Base-by-base conservation (phyloP, 2,329 filamentous ascomycete genomes). In the Cercospora zeae-maydis region DNA sequence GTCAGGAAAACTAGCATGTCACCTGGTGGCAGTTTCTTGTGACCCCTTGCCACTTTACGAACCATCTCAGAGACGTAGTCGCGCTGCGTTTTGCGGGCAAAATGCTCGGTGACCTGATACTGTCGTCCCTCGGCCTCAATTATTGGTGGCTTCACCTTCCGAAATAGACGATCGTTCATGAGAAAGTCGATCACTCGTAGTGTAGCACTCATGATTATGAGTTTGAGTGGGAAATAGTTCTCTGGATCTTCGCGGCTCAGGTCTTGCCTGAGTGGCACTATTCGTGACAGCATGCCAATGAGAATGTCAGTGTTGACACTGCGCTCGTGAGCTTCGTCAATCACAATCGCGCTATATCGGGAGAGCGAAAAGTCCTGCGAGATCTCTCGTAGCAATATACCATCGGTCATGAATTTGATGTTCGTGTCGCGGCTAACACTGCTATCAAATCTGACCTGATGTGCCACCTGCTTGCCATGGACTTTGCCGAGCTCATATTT, bases 341-440 rank as follows among this genome's bases (percentile, higher is more conserved):
- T 93, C 54, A 99, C 86, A 58, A 99, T 90, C 13, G 90, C 90
- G 0, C 93, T 97, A 76, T 99, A 99, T 70, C 96, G 96, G 55
- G 84, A 86, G 49, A 99, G 79, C 0, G 91, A 84, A 72, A 98
- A 92, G 74, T 99, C 95, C 67, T 95, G 88, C 0, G 91, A 88
- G 59, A 97, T 89, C 76, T 99, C 95, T 61, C 95, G 88, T 9
- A 99, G 83, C 63, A 99, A 81, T 30, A 99, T 92, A 83, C 95
- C 95, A 76, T 99, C 95, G 0, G 95, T 99, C 93, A 99, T 97
- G 78, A 98, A 99, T 75, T 99, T 99, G 75, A 99, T 86, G 5
- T 91, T 90, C 0, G 95, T 99, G 58, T 92, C 88, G 30, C 87
- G 81, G 54, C 87, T 86, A 1, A 90, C 87, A 0, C 88, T 93